These are phyloP conservation scores for Nemania sp. DNA, from an alignment of 2,329 filamentous ascomycete genomes.

Conservation along the genomic window DNA sequence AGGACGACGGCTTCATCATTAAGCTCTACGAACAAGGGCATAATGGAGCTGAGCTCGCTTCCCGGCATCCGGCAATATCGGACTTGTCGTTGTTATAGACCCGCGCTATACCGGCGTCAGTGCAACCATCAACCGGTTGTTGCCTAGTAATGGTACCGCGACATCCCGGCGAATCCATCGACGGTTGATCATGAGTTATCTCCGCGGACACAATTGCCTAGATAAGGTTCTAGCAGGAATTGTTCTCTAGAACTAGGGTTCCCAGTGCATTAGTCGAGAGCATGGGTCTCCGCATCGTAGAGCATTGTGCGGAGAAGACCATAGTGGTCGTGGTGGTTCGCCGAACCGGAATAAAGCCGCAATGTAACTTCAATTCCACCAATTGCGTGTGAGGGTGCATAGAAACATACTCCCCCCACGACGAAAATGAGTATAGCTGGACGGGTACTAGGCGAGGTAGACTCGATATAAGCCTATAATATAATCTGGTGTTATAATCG, in stretches of 20 bases:
- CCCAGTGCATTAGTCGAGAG: background rate
- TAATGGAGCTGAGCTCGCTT: background rate
- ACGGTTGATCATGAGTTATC: background rate
- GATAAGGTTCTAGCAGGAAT: background rate
- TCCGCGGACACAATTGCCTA: background rate
- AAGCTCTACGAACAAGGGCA: background rate
- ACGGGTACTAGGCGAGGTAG: background rate
- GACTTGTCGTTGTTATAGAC: background rate
- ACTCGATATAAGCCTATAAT: background rate
- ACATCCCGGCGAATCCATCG: background rate
- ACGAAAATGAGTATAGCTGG: background rate
- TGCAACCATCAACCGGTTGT: background rate
- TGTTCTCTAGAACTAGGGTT: background rate
- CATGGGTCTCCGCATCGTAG: background rate
- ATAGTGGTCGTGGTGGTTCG: background rate
- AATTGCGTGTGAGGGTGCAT: background rate
- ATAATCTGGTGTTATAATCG: background rate
- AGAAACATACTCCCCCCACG: background rate
- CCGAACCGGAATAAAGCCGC: background rate
- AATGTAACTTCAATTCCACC: constrained; percentile 27
- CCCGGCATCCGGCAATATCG: background rate
- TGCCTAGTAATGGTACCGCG: background rate
- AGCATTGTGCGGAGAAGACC: constrained; percentile 21
- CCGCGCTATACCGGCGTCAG: background rate
- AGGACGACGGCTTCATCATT: background rate